These are phyloP conservation scores for Moesziomyces parantarcticus DNA, from an alignment of 1,284 basidiomycete species.

Conservation along the genomic window DNA sequence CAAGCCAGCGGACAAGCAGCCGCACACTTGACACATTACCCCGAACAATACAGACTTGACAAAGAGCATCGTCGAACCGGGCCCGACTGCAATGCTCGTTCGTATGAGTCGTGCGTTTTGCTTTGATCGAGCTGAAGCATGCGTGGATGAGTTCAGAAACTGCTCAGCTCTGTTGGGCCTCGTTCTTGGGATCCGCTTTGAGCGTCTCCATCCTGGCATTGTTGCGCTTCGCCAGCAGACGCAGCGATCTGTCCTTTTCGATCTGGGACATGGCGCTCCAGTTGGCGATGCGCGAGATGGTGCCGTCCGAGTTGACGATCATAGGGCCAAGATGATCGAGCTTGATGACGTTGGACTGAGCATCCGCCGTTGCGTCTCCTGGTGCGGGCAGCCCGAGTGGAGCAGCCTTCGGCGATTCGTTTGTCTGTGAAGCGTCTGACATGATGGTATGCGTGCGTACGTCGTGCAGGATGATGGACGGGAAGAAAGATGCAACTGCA, in stretches of 20 bases:
- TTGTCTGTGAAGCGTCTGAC: background rate
- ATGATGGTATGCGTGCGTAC: background rate
- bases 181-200: conserved; percentile 7
- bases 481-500: too few species aligned
- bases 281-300: conserved; percentile 59
- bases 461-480: background rate
- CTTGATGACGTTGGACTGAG: conserved; percentile 43
- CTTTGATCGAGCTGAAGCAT: background rate
- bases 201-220: conserved; percentile 47
- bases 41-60: background rate
- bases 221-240: conserved; percentile 56
- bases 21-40: background rate
- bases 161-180: background rate
- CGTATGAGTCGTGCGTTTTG: background rate
- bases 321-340: conserved; percentile 59
- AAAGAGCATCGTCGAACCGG: too few species aligned
- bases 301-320: conserved; percentile 60
- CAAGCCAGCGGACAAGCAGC: background rate
- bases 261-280: conserved; percentile 52
- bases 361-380: conserved; percentile 21
- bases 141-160: background rate
- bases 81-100: too few species aligned
- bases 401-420: background rate
- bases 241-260: conserved; percentile 50
- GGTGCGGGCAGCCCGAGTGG: conserved; percentile 45